Evolutionary conservation across 805 yeast genomes (phyloP), one percentile per base, ranked within the genome.

Genomic region (Yamadazyma insecticola): DNA sequence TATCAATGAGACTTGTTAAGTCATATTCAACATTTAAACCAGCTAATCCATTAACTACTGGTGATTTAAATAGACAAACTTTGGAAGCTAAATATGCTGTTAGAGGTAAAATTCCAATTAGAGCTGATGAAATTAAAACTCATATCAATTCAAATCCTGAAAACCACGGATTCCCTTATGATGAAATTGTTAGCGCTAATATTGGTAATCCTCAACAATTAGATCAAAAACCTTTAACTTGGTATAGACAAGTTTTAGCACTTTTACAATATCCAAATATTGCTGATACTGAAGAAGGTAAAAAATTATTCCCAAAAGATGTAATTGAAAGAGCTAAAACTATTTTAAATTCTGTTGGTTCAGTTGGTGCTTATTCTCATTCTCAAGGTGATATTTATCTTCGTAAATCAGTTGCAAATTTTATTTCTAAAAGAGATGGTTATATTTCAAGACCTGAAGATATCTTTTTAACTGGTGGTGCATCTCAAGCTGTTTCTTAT

Each of bases 171-270:
- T 63, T 87, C 42, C 95, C 95, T 1, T 92, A 88, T 52, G 60
- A 72, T 25, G 64, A 73, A 38, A 84, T 92, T 47, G 82, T 94
- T 53, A 80, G 77, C 49, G 92, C 96, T 41, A 92, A 92, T 55
- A 92, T 92, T 41, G 99, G 99, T 18, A 92, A 92, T 55, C 99
- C 99, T 2, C 99, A 92, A 60, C 97, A 90, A 55, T 70, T 92
- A 52, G 90, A 87, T 45, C 99, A 92, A 58, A 73, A 79, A 49
- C 98, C 99, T 1, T 68, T 92, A 47, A 85, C 95, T n/a, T 92
- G 92, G 67, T 89, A 87, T 60, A 74, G 99, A 48, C 95, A 89
- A 54, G 95, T 89, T 4, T 64, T 90, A 37, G 76, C 97, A 1
- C 57, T 89, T 26, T 62, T 90, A 45, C 96, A 92, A 60, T 82